Evolutionary conservation across 2,329 filamentous ascomycete genomes (phyloP).

Genomic region (Scedosporium boydii): DNA sequence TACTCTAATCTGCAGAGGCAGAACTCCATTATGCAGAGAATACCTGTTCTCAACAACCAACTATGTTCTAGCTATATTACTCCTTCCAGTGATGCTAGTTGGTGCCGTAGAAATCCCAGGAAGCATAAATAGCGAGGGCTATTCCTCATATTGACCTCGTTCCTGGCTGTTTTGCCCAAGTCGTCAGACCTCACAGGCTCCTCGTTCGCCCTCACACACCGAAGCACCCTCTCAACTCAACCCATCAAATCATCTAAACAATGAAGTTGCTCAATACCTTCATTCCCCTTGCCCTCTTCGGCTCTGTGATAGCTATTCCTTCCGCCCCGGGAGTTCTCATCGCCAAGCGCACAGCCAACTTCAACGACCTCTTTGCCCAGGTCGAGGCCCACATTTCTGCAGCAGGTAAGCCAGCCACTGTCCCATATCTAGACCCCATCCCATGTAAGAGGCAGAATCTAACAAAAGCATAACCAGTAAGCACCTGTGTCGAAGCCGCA

Average conservation of each 20-base stretch:
- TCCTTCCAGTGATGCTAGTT: too few relatives aligned
- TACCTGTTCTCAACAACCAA: background rate
- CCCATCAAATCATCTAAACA: background rate
- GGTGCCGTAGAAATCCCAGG: background rate
- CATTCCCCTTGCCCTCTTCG: background rate
- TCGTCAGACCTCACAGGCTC: background rate
- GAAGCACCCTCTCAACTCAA: background rate
- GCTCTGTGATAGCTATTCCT: background rate
- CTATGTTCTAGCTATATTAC: too few relatives aligned
- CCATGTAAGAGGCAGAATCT: background rate
- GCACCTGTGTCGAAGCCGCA: background rate
- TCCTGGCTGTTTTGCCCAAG: background rate
- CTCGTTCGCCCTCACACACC: background rate
- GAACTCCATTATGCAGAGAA: background rate
- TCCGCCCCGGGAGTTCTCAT: background rate
- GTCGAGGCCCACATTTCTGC: slow-evolving; percentile 4
- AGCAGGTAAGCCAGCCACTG: background rate
- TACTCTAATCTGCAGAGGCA: background rate
- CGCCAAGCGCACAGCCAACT: slow-evolving; percentile 4
- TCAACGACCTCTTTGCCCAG: slow-evolving; percentile 4
- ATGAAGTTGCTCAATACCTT: slow-evolving; percentile 1
- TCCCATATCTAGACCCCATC: too few relatives aligned
- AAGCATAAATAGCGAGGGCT: background rate
- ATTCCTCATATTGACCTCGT: background rate
- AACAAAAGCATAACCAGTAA: background rate